These are phyloP conservation scores for Rheum nobile DNA, from an alignment of 148 eudicot genomes.

Conservation along the genomic window DNA sequence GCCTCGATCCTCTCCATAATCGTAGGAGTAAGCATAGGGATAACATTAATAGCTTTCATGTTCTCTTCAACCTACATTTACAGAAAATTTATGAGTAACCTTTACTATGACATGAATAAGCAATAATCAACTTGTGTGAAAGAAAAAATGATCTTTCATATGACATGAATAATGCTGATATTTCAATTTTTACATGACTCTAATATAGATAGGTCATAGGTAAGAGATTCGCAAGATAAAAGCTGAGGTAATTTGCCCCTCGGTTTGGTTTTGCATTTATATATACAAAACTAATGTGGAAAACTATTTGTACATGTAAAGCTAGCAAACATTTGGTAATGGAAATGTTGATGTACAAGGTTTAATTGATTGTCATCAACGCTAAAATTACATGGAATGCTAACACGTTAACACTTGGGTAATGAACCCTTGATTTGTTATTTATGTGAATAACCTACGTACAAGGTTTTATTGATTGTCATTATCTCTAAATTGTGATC, in stretches of 20 bases:
- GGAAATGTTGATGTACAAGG: no score
- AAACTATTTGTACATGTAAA: not conserved
- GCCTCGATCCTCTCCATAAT: constrained; percentile 85
- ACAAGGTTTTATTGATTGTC: not conserved
- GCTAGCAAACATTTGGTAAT: no score
- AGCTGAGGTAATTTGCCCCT: not conserved
- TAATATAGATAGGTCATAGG: not conserved
- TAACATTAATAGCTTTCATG: constrained; percentile 75
- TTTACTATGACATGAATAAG: not conserved
- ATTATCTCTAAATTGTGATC: not conserved
- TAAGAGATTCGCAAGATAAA: not conserved
- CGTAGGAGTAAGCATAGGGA: constrained; percentile 63
- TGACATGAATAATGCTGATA: not conserved
- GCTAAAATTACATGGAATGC: not conserved
- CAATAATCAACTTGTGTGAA: not conserved
- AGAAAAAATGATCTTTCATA: no score
- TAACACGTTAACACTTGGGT: not conserved
- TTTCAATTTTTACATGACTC: not conserved
- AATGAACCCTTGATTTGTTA: not conserved
- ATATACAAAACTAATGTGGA: not conserved
- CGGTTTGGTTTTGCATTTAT: not conserved
- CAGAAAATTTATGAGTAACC: no score
- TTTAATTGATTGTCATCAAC: no score
- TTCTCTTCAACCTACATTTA: constrained; percentile 65
- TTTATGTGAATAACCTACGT: not conserved